phyloP scores from a whole-genome alignment of 306 rosid genomes.

The Crotalaria pallida region DNA sequence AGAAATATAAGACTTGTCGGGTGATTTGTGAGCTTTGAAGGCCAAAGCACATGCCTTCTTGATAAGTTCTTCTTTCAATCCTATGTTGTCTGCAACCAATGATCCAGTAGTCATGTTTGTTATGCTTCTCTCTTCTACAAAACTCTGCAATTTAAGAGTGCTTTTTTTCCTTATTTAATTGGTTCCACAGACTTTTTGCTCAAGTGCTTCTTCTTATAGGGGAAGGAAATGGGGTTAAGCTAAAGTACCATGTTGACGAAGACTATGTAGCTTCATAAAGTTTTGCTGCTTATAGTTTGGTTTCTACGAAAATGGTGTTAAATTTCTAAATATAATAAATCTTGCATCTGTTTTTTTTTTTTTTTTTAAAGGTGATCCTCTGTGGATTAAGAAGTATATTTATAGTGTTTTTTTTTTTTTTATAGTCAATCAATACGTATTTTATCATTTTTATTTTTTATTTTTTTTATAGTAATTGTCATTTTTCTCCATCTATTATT shows the following conservation, averaged over 20 bases:
- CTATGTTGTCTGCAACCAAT: constrained; percentile 27
- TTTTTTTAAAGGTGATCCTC: too few species aligned
- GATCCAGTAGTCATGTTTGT: constrained; percentile 32
- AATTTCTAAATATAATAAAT: not conserved
- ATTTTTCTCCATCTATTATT: too few species aligned
- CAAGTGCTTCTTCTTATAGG: not conserved
- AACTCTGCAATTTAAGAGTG: not conserved
- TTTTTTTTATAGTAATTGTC: too few species aligned
- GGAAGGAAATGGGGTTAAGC: not conserved
- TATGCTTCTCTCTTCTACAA: not conserved
- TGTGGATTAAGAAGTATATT: too few species aligned
- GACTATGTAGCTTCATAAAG: not conserved
- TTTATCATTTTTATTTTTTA: too few species aligned
- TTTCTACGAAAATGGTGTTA: not conserved
- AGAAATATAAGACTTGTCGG: constrained; percentile 11
- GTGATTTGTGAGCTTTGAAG: constrained; percentile 29
- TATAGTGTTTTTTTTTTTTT: too few species aligned
- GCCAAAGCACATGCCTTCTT: constrained; percentile 33
- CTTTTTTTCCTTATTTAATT: not conserved
- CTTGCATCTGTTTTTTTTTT: too few species aligned
- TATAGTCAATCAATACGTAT: too few species aligned
- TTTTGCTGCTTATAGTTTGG: not conserved
- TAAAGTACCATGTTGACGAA: not conserved
- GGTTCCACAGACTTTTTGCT: not conserved
- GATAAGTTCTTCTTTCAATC: constrained; percentile 35